These are phyloP conservation scores for Phytophthora agathidicida DNA, from an alignment of 352 stramenopile genomes.

Conservation along the genomic window DNA sequence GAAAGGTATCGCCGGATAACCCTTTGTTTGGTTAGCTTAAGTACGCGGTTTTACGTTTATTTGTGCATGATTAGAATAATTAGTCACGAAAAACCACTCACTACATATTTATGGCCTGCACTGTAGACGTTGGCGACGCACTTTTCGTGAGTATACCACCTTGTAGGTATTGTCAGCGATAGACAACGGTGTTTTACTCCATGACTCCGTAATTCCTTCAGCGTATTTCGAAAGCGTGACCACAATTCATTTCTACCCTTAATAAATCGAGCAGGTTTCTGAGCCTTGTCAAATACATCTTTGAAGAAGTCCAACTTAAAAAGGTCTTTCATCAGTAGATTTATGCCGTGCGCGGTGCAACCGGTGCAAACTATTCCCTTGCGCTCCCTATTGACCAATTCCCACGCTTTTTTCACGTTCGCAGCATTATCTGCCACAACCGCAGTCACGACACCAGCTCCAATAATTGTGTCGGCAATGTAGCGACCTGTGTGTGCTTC, in stretches of 20 bases:
- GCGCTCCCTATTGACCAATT: not conserved
- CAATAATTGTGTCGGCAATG: constrained; percentile 5
- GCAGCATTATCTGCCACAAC: constrained; percentile 21
- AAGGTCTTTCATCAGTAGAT: constrained; percentile 25
- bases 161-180: too few relatives aligned
- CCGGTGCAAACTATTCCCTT: constrained; percentile 10
- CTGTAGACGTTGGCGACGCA: too few relatives aligned
- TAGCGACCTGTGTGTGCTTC: not conserved
- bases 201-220: not conserved
- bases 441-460: not conserved
- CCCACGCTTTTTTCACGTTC: constrained; percentile 15
- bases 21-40: too few relatives aligned
- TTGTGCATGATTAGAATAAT: too few relatives aligned
- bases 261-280: not conserved
- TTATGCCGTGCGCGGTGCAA: constrained; percentile 12
- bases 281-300: not conserved
- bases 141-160: too few relatives aligned
- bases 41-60: too few relatives aligned
- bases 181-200: not conserved
- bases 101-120: too few relatives aligned
- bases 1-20: too few relatives aligned
- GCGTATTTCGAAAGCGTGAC: not conserved
- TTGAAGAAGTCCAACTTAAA: constrained; percentile 11
- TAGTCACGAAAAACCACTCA: too few relatives aligned
- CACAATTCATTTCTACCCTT: not conserved